Evolutionary conservation across 495 filamentous ascomycete species (phyloP), one percentile per base, ranked within the genome.

Genomic region (Letharia columbiana): DNA sequence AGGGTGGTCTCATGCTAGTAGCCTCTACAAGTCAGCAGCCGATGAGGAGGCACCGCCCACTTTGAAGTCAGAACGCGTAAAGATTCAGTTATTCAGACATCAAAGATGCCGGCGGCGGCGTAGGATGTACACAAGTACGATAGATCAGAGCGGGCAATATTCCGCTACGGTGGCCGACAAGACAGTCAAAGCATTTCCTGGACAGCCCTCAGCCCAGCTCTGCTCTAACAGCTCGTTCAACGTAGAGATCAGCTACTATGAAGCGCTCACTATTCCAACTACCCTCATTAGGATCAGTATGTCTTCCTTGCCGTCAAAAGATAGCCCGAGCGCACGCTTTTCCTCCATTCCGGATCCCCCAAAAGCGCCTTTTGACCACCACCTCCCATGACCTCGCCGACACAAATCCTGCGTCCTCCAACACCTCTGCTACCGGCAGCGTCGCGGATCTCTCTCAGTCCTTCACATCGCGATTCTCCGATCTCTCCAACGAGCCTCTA

Each of bases 1-100:
- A 50, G n/a, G 62, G 63, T 66, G 49, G 60, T 60, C 66, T 68
- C 67, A 67, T 70, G 63, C 67, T 71, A 69, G 37, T 61, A 65
- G 18, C n/a, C 20, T 18, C 31, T 57, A 18, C n/a, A 44, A 12
- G 12, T 35, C 23, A 65, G 41, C 41, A 47, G 42, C 2, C 42
- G 4, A 11, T 18, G 15, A 15, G 15, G 35, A 18, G 15, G 23
- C 13, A 35, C n/a, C 18, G 52, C 35, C n/a, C n/a, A 40, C 3
- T 37, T 20, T 37, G 15, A 42, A 1, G 39, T 40, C 7, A 12
- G 31, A 23, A 23, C 4, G 1, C 31, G 15, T 33, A 44, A 39
- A 44, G 8, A 45, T 3, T 45, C 9, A 65, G 54, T 35, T 31
- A 12, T 23, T 59, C 11, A 18, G 35, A 23, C 20, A 58, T 33